These are phyloP conservation scores for Bassia scoparia DNA, from an alignment of 148 eudicot species.

Conservation along the genomic window DNA sequence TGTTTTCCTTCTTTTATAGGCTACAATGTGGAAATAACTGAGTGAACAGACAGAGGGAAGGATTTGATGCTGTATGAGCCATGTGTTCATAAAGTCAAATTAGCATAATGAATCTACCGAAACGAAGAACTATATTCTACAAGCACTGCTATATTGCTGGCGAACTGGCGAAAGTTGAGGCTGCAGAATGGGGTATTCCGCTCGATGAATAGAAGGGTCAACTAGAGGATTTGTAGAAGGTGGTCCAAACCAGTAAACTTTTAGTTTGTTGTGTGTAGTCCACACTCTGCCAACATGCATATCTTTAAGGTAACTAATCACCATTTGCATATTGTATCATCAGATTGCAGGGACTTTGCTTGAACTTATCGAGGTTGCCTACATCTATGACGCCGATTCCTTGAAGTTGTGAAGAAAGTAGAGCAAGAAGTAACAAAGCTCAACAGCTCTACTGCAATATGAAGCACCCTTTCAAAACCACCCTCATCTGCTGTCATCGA, in stretches of 20 bases:
- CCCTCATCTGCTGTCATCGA: background rate
- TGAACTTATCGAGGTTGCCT: constrained; percentile 26
- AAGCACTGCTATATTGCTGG: too few relatives aligned
- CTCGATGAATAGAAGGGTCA: too few relatives aligned
- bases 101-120: constrained; percentile 23
- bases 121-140: constrained; percentile 26
- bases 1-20: constrained; percentile 5
- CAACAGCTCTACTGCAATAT: background rate
- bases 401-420: constrained; percentile 26
- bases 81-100: constrained; percentile 24
- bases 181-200: too few relatives aligned
- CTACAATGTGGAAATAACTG: constrained; percentile 28
- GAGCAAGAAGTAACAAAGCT: constrained; percentile 12
- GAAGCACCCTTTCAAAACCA: background rate
- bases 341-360: constrained; percentile 32
- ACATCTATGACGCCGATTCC: constrained; percentile 26
- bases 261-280: background rate
- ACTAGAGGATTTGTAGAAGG: too few relatives aligned
- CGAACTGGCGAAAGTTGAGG: too few relatives aligned
- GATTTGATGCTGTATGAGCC: constrained; percentile 30
- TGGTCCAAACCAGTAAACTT: too few relatives aligned
- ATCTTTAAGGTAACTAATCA: background rate
- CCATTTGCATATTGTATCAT: background rate
- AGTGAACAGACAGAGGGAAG: constrained; percentile 28
- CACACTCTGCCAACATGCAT: background rate